Evolutionary conservation across 2,329 filamentous ascomycete genomes (phyloP), one percentile per base, ranked within the genome.

Genomic region (Sphaerulina musiva): DNA sequence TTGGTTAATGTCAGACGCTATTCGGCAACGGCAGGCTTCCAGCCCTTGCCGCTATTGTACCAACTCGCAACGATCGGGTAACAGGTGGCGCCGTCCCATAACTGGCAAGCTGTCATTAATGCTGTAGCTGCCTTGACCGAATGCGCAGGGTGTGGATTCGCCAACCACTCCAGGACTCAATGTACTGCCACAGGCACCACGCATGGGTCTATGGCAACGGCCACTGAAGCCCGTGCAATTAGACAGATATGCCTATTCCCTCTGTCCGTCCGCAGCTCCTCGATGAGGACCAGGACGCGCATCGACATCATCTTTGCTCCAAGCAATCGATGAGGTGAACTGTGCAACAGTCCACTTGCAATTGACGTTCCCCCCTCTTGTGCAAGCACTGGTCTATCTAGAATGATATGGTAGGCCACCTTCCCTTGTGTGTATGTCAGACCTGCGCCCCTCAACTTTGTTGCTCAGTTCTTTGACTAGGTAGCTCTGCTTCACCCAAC

Each of bases 331-430:
- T 36, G 32, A 36, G 38, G 41, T 12, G 39, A 32, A 34, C 12
- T 34, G 48, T 50, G 48, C 39, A 34, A 50, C 40, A 17, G 12
- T 17, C 48, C 48, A 50, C 40, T n/a, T 50, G 39, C 11, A 17
- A 31, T 20, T 20, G 14, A 50, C 34, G 39, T n/a, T 32, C 14
- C 14, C 40, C 12, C 20, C 8, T 36, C 8, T 43, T 20, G 39
- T 50, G 48, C 29, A 36, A 42, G 43, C 23, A 50, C 39, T 47
- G 29, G 26, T 41, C 48, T 36, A n/a, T 12, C 17, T 23, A 20
- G 38, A 36, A 50, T 42, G 47, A 39, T 14, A 41, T 20, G 6
- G 40, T 14, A 50, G 39, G 8, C 48, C 20, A 20, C 20, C 20
- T 20, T 43, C 12, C 12, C 6, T 6, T 12, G 17, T 20, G 8